Base-by-base conservation (phyloP, 495 filamentous ascomycete species). In the Tuber indicum region DNA sequence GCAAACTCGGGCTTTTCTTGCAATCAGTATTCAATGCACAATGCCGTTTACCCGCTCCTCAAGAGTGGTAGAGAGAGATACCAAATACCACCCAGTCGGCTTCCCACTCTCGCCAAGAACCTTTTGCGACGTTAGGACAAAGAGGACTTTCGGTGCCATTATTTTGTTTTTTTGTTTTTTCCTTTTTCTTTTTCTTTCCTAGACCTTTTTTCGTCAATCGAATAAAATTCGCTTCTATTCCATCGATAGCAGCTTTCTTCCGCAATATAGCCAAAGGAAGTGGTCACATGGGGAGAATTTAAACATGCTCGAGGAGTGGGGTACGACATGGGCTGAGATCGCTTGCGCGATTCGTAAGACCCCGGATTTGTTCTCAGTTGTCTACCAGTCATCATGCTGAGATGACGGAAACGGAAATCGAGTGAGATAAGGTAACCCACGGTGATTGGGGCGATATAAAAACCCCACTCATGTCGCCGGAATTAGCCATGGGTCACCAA, bases 31-130 rank as follows among this genome's bases (percentile, higher is more conserved):
- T 47, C 75, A 71, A 75, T 73, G 58, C 72, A 23, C 36, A 75
- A 73, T 77, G 36, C 26, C 73, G 36, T 32, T 47, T 1, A 44
- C 74, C 52, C 70, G 21, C 45, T 42, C 69, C 70, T 1, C 45
- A 32, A 46, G 36, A 32, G 41, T 36, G n/a, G 36, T 45, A 42
- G 72, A 72, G 42, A 44, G 3, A 79, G 83, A 46, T 82, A 91
- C 90, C 78, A 93, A 84, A 75, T 88, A 93, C 91, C 91, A 92
- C 66, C 91, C 91, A 0, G 90, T 92, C 9, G 86, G 86, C 70
- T 86, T 86, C 45, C 86, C 86, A 17, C 86, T 87, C 72, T 86
- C 78, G 43, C 86, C 88, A 70, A 91, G 85, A 79, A 88, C 82
- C 75, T 83, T 85, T 79, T 89, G 86, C 47, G 91, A 92, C 66